A percentile compares a stretch with the other conserved stretches of the same genome.
These are phyloP conservation scores for Ricinus communis DNA, from an alignment of 345 rosid species.

Conservation along the genomic window DNA sequence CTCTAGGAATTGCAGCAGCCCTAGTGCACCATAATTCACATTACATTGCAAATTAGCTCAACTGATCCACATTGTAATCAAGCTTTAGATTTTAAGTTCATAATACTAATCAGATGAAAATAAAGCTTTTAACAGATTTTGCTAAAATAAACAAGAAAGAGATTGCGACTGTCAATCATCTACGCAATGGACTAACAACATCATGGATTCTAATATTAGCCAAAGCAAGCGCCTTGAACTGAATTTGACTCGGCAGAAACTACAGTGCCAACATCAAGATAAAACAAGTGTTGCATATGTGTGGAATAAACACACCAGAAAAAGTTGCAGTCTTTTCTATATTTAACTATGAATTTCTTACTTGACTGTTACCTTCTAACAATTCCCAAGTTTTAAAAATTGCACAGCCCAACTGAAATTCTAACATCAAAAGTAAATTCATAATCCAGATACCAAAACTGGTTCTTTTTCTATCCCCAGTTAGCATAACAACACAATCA, in stretches of 20 bases:
- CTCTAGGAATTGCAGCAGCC: conserved; percentile 86
- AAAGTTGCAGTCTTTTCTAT: background rate
- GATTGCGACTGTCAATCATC: background rate
- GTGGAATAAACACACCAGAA: background rate
- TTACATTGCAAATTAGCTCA: conserved; percentile 6
- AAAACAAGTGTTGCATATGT: background rate
- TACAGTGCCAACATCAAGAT: conserved; percentile 14
- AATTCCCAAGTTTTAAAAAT: conserved; percentile 9
- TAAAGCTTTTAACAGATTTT: background rate
- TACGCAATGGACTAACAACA: background rate
- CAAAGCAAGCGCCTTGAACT: conserved; percentile 9
- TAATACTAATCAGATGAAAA: background rate
- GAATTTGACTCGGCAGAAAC: background rate
- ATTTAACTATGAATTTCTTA: background rate
- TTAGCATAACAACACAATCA: background rate
- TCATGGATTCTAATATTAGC: background rate
- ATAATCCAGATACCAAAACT: background rate
- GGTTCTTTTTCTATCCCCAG: conserved; percentile 11
- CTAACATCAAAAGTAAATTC: background rate
- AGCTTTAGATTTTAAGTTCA: background rate
- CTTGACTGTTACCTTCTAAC: too few relatives aligned
- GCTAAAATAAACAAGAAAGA: background rate
- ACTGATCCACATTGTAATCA: background rate
- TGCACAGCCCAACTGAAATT: conserved; percentile 4
- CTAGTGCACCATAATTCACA: conserved; percentile 32